Evolutionary conservation across 2,329 filamentous ascomycete species (phyloP).

Genomic region (Claviceps pazoutovae): DNA sequence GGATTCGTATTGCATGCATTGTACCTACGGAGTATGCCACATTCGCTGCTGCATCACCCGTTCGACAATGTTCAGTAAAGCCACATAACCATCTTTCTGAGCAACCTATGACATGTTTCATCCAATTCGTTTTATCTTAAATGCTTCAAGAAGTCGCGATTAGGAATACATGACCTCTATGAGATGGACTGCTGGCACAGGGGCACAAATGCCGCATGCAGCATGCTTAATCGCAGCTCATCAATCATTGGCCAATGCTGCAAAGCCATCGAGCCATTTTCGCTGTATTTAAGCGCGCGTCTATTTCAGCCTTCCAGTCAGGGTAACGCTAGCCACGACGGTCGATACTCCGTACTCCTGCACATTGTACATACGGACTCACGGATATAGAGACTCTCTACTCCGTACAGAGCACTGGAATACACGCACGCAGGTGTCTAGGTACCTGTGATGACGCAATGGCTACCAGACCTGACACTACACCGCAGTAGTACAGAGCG

Average conservation of each 20-base stretch:
- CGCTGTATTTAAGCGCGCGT: conserved; percentile 7
- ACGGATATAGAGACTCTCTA: no score
- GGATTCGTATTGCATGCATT: neutral
- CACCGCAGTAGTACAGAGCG: neutral
- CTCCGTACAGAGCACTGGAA: neutral
- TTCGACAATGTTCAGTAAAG: neutral
- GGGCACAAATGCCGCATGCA: neutral
- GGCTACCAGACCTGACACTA: neutral
- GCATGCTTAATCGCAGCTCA: neutral
- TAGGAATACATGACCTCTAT: no score
- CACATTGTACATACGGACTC: neutral
- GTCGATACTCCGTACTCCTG: neutral
- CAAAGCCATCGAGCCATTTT: neutral
- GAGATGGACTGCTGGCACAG: no score
- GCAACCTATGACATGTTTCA: no score
- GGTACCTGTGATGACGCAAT: neutral
- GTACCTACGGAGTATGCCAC: neutral
- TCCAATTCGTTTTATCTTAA: no score
- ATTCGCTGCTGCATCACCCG: neutral
- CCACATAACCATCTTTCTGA: no score
- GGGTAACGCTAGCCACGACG: no score
- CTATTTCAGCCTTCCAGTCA: neutral
- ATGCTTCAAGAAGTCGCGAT: no score
- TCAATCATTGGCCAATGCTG: neutral
- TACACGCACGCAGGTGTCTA: neutral